Percentiles rank a stretch among this genome's conserved stretches.
Conservation (phyloP, 2,329 filamentous ascomycete genomes). For the Epicoccum nigrum region DNA sequence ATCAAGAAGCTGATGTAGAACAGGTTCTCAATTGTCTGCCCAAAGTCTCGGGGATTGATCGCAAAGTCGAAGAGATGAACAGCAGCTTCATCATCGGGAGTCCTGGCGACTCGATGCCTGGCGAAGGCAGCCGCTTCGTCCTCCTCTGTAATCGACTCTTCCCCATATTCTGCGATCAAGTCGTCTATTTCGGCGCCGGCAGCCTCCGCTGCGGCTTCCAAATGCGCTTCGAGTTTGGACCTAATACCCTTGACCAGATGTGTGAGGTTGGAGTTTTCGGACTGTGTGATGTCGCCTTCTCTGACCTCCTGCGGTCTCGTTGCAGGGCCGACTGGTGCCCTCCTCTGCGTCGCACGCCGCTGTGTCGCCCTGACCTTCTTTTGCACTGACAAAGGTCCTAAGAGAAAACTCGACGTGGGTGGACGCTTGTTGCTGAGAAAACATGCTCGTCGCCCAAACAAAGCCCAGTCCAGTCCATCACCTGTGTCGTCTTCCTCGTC, state of each 20-base stretch:
- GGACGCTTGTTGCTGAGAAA: conserved; percentile 76
- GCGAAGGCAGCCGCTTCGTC: conserved; percentile 63
- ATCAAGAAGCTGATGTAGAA: conserved; percentile 97
- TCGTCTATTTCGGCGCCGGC: conserved; percentile 49
- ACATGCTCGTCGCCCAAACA: conserved; percentile 78
- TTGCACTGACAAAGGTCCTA: conserved; percentile 87
- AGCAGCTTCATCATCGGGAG: conserved; percentile 62
- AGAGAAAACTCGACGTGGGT: conserved; percentile 78
- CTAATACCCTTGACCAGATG: conserved; percentile 78
- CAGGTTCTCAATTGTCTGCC: conserved; percentile 93
- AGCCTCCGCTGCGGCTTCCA: conserved; percentile 45
- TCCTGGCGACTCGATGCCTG: conserved; percentile 65
- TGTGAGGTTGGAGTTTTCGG: conserved; percentile 81
- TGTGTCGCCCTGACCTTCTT: conserved; percentile 76
- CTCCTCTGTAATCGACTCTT: conserved; percentile 35
- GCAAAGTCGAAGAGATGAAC: conserved; percentile 85
- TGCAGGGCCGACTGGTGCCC: conserved; percentile 71
- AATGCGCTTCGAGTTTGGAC: conserved; percentile 59
- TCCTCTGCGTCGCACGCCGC: conserved; percentile 72
- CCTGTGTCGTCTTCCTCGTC: conserved; percentile 70
- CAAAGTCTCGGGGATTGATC: conserved; percentile 87
- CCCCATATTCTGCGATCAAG: conserved; percentile 28
- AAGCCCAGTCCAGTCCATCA: conserved; percentile 81
- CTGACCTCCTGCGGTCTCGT: conserved; percentile 77
- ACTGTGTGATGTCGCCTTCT: conserved; percentile 73